A percentile compares a stretch with the other conserved stretches of the same genome.
Evolutionary conservation across 352 stramenopile species (phyloP).

Genomic region (Pythium aristosporum): DNA sequence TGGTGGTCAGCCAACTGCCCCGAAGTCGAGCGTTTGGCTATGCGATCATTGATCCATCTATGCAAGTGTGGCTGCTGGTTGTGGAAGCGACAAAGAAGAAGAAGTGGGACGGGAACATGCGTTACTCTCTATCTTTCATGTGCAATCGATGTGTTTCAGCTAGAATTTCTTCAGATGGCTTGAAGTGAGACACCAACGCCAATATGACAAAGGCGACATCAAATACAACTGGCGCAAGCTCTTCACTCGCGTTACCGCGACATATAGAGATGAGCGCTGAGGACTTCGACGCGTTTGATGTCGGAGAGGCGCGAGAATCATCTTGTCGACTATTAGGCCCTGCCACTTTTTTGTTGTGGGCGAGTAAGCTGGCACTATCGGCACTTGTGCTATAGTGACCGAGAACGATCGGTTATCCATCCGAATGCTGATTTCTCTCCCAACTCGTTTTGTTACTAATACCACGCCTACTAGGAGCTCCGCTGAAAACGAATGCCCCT

Average conservation of each 20-base stretch:
- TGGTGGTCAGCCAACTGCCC: too few relatives aligned
- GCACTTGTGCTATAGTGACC: constrained; percentile 12
- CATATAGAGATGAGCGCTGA: constrained; percentile 16
- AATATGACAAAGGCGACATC: constrained; percentile 11
- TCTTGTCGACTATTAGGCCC: constrained; percentile 12
- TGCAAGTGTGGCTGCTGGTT: neutral
- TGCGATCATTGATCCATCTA: too few relatives aligned
- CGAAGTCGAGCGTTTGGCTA: too few relatives aligned
- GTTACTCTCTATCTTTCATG: too few relatives aligned
- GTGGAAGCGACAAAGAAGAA: too few relatives aligned
- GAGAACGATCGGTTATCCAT: neutral
- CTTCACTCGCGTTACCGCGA: constrained; percentile 10
- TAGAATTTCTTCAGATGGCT: neutral
- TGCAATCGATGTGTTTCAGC: neutral
- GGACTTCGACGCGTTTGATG: constrained; percentile 11
- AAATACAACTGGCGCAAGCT: constrained; percentile 13
- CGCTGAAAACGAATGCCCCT: neutral
- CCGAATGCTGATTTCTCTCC: constrained; percentile 1
- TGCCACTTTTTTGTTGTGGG: constrained; percentile 22
- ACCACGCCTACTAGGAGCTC: constrained; percentile 4
- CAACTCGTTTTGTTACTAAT: neutral
- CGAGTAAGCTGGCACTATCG: constrained; percentile 10
- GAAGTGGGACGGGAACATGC: too few relatives aligned
- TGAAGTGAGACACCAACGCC: constrained; percentile 10
- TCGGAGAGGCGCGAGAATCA: constrained; percentile 11